Conservation (phyloP, 352 stramenopile genomes). For the Globisporangium paddicum region DNA sequence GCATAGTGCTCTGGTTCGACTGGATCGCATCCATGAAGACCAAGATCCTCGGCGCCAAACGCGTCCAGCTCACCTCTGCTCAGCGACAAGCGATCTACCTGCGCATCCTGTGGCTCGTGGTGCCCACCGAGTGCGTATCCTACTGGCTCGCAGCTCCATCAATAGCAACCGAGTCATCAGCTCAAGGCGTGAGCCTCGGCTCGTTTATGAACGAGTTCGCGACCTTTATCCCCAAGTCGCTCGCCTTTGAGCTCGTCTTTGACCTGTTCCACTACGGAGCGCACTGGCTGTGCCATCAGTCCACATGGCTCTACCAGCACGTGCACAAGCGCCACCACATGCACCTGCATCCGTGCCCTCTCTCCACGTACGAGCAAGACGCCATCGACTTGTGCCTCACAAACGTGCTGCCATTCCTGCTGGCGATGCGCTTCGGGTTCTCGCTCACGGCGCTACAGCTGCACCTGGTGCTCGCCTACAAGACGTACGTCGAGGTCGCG, state of each 20-base stretch:
- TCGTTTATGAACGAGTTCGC: slow-evolving; percentile 40
- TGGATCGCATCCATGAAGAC: slow-evolving; percentile 71
- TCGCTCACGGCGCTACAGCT: slow-evolving; percentile 54
- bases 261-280: slow-evolving; percentile 83
- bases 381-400: slow-evolving; percentile 66
- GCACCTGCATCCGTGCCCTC: slow-evolving; percentile 66
- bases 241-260: slow-evolving; percentile 81
- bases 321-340: slow-evolving; percentile 83
- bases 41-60: slow-evolving; percentile 64
- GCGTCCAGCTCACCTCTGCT: slow-evolving; percentile 28
- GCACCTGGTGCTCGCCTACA: slow-evolving; percentile 83
- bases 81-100: slow-evolving; percentile 48
- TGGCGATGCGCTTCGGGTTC: slow-evolving; percentile 38
- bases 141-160: slow-evolving; percentile 37
- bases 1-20: slow-evolving; percentile 72
- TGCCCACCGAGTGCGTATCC: slow-evolving; percentile 65
- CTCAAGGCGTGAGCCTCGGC: background rate
- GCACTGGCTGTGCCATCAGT: slow-evolving; percentile 70
- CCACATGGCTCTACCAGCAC: slow-evolving; percentile 67
- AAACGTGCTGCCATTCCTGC: slow-evolving; percentile 68
- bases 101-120: slow-evolving; percentile 61
- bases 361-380: slow-evolving; percentile 85
- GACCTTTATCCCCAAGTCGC: slow-evolving; percentile 77
- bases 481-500: slow-evolving; percentile 87
- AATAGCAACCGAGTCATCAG: background rate